Base-by-base conservation (phyloP, 257 asterid species). In the Lantana camara region DNA sequence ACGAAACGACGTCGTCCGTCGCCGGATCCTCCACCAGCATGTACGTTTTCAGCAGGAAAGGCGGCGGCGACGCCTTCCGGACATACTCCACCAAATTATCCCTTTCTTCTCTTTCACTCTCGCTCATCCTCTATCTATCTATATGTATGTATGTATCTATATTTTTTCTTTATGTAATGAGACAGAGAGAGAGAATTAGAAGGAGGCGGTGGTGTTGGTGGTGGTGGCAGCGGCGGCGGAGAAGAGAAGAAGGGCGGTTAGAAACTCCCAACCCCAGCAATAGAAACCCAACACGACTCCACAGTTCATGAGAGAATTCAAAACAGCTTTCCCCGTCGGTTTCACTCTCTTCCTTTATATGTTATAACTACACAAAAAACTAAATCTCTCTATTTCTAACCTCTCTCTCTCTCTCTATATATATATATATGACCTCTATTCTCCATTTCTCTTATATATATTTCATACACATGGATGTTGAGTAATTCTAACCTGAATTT, bases 241-340 rank as follows among this genome's bases (percentile, higher is more conserved):
- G 84, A 81, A 83, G 84, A 88, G 91, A 80, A 85, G 88, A 77
- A 83, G 91, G 77, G 91, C 83, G 27, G 88, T 83, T 67, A 88
- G 80, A 81, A 88, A 88, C 83, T 83, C 96, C 95, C 91, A 85
- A 73, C 83, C 87, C 95, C 96, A 85, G 69, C 91, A 88, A 52
- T 83, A 79, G 81, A 85, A 85, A 35, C 88, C 91, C 84, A 78
- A 73, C 59, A 88, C 89, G 79, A 85, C 83, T 74, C 88, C 81
- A 80, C 68, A 74, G 79, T 85, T 88, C 89, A 88, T 88, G 80
- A 83, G 77, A 83, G 75, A 35, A 3, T 27, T 27, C 32, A 27
- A 5, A 27, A 27, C 5, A 27, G 32, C 5, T 27, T 27, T 27
- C 5, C 32, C 32, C 32, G 4, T 27, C 32, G 32, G 32, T 27